Percentiles rank a stretch among this genome's conserved stretches.
Evolutionary conservation across 257 asterid genomes (phyloP).

Genomic region (Plantago ovata): DNA sequence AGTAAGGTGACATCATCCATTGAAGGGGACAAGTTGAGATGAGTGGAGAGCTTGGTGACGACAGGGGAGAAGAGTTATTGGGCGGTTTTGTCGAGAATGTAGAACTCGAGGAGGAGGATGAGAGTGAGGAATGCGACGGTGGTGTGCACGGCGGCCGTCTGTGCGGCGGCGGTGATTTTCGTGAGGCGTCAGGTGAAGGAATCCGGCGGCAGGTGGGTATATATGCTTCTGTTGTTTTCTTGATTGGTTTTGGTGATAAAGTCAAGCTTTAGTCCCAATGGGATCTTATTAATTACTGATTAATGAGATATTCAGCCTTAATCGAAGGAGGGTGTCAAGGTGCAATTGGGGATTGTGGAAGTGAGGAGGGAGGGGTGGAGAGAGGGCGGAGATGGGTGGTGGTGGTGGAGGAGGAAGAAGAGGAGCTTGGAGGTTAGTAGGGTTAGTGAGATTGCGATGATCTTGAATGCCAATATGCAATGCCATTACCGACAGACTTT

Average conservation of each 20-base stretch:
- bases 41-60: constrained; percentile 70
- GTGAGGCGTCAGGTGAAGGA: too few species aligned
- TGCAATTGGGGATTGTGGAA: constrained; percentile 18
- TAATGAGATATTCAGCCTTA: too few species aligned
- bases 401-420: constrained; percentile 23
- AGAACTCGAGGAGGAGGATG: constrained; percentile 63
- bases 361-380: constrained; percentile 22
- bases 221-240: too few species aligned
- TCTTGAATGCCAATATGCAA: constrained; percentile 63
- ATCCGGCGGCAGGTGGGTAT: too few species aligned
- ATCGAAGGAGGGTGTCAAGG: constrained; percentile 29
- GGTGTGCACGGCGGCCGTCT: constrained; percentile 52
- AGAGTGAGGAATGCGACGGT: constrained; percentile 64
- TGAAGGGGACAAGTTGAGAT: constrained; percentile 69
- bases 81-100: constrained; percentile 85
- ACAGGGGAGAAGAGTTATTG: constrained; percentile 83
- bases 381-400: constrained; percentile 18
- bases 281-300: too few species aligned
- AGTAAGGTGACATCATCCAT: constrained; percentile 97
- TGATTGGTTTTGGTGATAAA: too few species aligned
- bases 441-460: constrained; percentile 36
- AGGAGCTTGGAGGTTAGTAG: constrained; percentile 33
- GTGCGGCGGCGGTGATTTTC: too few species aligned
- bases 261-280: too few species aligned
- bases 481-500: too few species aligned